Evolutionary conservation across 2,329 filamentous ascomycete species (phyloP).

Genomic region (Aspergillus carbonarius): DNA sequence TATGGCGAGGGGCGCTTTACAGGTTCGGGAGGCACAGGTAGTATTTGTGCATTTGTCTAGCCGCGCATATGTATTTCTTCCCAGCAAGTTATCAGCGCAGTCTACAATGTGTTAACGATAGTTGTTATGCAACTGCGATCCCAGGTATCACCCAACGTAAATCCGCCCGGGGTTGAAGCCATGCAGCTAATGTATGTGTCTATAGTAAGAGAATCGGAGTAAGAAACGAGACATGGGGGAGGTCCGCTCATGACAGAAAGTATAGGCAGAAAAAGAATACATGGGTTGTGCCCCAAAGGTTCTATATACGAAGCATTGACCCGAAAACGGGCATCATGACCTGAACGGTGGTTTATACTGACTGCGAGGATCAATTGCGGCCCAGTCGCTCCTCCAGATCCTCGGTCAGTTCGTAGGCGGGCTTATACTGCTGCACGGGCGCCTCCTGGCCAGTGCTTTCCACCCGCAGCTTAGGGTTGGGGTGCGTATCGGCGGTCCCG

Average conservation of each 20-base stretch:
- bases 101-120: slow-evolving; percentile 12
- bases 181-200: neutral
- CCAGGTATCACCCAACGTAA: neutral
- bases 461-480: slow-evolving; percentile 71
- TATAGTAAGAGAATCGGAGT: neutral
- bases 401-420: slow-evolving; percentile 72
- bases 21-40: slow-evolving; percentile 8
- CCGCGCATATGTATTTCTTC: slow-evolving; percentile 20
- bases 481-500: slow-evolving; percentile 81
- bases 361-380: slow-evolving; percentile 51
- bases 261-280: neutral
- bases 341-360: neutral
- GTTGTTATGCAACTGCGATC: slow-evolving; percentile 1
- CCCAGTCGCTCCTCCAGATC: slow-evolving; percentile 79
- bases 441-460: slow-evolving; percentile 25
- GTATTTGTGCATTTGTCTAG: slow-evolving; percentile 27
- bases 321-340: neutral
- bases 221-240: neutral
- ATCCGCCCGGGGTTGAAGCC: neutral
- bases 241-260: neutral
- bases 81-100: slow-evolving; percentile 5
- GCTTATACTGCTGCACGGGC: slow-evolving; percentile 54
- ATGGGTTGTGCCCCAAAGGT: neutral
- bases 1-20: neutral
- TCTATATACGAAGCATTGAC: neutral